phyloP scores from a whole-genome alignment of 78 protist genomes.

The Pigoraptor vietnamica region DNA sequence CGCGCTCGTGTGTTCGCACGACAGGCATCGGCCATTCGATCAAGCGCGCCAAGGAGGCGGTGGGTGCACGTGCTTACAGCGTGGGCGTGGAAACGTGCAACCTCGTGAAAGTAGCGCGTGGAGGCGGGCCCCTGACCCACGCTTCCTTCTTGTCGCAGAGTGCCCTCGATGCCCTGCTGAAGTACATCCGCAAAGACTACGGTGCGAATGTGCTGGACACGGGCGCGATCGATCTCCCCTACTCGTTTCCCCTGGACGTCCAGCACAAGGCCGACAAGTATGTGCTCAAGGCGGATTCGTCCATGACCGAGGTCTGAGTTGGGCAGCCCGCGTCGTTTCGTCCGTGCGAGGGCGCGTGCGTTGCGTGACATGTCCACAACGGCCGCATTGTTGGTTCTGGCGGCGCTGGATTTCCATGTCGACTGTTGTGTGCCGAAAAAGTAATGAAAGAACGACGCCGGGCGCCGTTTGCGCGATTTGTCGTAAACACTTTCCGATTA shows the following conservation, averaged over 20 bases:
- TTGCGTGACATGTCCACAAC: too few relatives aligned
- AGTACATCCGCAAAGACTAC: neutral
- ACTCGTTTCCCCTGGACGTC: neutral
- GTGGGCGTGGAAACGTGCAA: too few relatives aligned
- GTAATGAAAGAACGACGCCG: too few relatives aligned
- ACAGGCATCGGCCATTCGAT: neutral
- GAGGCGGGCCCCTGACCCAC: too few relatives aligned
- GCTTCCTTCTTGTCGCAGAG: too few relatives aligned
- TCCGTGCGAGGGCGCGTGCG: too few relatives aligned
- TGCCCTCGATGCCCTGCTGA: neutral
- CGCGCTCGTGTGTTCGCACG: neutral
- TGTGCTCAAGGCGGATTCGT: neutral
- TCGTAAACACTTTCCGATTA: too few relatives aligned
- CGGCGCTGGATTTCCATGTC: too few relatives aligned
- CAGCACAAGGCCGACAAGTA: neutral
- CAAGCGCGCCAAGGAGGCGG: neutral
- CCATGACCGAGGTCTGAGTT: neutral
- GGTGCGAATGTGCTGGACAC: neutral
- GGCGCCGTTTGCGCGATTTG: too few relatives aligned
- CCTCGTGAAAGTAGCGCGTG: too few relatives aligned
- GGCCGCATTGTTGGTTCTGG: too few relatives aligned
- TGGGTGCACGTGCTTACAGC: neutral
- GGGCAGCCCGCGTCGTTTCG: neutral
- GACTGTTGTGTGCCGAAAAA: too few relatives aligned
- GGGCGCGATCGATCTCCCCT: neutral